Evolutionary conservation across 108 stramenopile genomes (phyloP), one percentile per base, ranked within the genome.

Genomic region (Cyclotella baltica): DNA sequence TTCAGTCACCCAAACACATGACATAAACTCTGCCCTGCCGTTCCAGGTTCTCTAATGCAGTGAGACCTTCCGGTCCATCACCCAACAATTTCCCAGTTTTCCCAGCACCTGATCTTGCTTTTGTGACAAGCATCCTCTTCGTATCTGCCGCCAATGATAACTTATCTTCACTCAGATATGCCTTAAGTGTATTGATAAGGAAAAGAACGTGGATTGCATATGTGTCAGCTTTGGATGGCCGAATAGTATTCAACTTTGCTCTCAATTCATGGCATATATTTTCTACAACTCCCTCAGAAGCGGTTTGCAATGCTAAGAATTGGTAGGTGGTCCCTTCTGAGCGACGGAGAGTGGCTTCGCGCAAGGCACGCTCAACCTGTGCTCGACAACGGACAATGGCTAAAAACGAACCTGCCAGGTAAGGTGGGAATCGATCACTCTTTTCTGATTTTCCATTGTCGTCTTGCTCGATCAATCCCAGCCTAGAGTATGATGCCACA

Each of bases 301-400:
- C 92, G n/a, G 90, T 91, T 62, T 85, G 79, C 73, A 96, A 85
- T 37, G 92, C 88, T 67, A 92, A 86, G 69, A 88, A 86, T 66
- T 89, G 90, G 53, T 96, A 96, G 11, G 91, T 88, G 19, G 48
- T 38, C 9, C 86, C 88, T 55, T 93, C 89, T 2, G 89, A 84
- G 27, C 84, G 81, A 13, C 94, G 83, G 30, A 93, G 38, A 28
- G 76, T 83, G 57, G 88, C 89, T 23, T 83, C 83, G 1, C 91
- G 87, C 30, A 96, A 72, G 1, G 94, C 90, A 58, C 90, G 89
- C 74, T 96, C 94, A 28, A 96, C 94, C 84, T 96, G 94, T 20
- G 94, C 94, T 28, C 94, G 76, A 62, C 89, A 90, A 13, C 94
- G 87, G 9, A 96, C 92, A 64, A 96, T 93, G 15, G 94, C 71